Evolutionary conservation across 2,329 filamentous ascomycete genomes (phyloP), one percentile per base, ranked within the genome.

Genomic region (Macrophomina phaseolina): DNA sequence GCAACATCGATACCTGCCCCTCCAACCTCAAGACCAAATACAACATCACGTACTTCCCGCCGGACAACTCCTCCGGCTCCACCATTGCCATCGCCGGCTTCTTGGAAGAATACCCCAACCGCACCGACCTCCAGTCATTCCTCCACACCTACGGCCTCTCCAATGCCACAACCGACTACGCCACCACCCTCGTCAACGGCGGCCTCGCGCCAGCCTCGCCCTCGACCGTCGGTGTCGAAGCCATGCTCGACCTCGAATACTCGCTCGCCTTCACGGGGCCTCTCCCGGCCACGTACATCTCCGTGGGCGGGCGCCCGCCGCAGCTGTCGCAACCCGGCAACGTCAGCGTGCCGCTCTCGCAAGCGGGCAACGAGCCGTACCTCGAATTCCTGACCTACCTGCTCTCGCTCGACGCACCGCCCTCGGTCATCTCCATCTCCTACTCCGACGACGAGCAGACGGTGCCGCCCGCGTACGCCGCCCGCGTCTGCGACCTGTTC

Each of bases 381-480:
- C 80, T 91, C 1, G 82, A 83, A 16, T 91, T 86, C 80, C 79
- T 91, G 7, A 82, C 86, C 65, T 86, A 87, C 75, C 75, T 90
- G 2, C 81, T 89, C 0, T 75, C 81, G 1, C 83, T 84, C 18
- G 51, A 34, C 11, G 11, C 12, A 1, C 63, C 52, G 1, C 89
- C 90, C 0, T 84, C 86, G 58, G 85, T 88, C n/a, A 84, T 91
- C 72, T 86, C 83, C 64, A 88, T 86, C 14, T 90, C 88, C 0
- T 91, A 91, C 74, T 88, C 87, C 60, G 88, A 91, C 68, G 84
- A 87, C 64, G 90, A 91, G 77, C 86, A 90, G 74, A 84, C 83
- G 4, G 80, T 91, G 0, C 89, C 89, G 0, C 73, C 79, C 4
- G 83, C 84, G 12, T 92, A 90, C 73, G 86, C 87, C 28, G 79